Conservation (phyloP, 306 rosid genomes). For the Clitoria ternatea region DNA sequence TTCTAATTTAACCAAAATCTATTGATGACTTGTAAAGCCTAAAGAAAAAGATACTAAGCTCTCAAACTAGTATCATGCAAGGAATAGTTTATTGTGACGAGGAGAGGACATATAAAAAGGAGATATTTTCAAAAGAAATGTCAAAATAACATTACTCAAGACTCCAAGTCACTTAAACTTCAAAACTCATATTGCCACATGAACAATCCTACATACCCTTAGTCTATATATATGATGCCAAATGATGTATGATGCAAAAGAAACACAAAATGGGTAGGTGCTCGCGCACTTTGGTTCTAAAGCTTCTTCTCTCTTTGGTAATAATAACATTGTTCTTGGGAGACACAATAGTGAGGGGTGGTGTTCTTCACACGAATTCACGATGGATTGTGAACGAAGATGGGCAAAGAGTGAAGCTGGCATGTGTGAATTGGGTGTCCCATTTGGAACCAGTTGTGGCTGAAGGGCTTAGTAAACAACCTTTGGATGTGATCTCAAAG, state of each 20-base stretch:
- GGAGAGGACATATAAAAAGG: neutral
- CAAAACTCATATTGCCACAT: neutral
- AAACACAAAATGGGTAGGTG: neutral
- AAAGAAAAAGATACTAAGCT: neutral
- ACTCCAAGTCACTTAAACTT: neutral
- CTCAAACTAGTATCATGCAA: neutral
- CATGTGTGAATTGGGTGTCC: conserved; percentile 84
- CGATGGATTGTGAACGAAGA: conserved; percentile 70
- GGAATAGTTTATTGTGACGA: neutral
- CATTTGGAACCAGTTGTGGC: conserved; percentile 72
- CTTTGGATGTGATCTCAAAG: conserved; percentile 52
- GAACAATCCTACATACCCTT: neutral
- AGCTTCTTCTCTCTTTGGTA: neutral
- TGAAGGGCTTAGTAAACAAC: conserved; percentile 83
- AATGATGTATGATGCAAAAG: neutral
- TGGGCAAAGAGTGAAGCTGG: conserved; percentile 76
- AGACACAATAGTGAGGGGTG: conserved; percentile 11
- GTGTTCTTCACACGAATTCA: conserved; percentile 54
- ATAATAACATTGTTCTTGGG: neutral
- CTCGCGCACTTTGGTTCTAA: neutral
- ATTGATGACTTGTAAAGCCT: neutral
- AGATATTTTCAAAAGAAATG: neutral
- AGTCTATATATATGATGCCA: neutral
- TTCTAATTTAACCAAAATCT: too few species aligned
- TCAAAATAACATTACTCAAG: neutral